Percentiles rank a stretch among this genome's conserved stretches.
These are phyloP conservation scores for Sarocladium strictum DNA, from an alignment of 2,329 filamentous ascomycete genomes.

Conservation along the genomic window DNA sequence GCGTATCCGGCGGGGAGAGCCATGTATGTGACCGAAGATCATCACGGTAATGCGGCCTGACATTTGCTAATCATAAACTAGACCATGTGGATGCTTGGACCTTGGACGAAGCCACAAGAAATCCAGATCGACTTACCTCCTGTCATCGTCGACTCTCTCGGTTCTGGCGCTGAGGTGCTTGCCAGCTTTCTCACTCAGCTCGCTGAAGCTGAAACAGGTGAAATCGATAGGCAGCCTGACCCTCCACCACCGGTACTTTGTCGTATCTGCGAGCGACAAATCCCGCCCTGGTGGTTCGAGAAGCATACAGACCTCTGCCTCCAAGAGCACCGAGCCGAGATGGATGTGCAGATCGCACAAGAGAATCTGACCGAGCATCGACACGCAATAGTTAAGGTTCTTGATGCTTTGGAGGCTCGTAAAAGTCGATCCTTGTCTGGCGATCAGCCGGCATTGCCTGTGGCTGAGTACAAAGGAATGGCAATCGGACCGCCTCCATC, in stretches of 20 bases:
- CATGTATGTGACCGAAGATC: conserved; percentile 57
- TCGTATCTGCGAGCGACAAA: conserved; percentile 94
- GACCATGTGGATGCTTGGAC: conserved; percentile 99
- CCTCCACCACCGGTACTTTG: conserved; percentile 87
- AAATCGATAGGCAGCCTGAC: conserved; percentile 56
- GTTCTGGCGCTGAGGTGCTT: conserved; percentile 89
- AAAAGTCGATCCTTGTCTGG: conserved; percentile 58
- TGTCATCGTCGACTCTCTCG: conserved; percentile 85
- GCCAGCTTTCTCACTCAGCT: conserved; percentile 88
- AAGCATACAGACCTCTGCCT: conserved; percentile 96
- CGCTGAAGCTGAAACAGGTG: conserved; percentile 74
- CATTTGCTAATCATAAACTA: conserved; percentile 30
- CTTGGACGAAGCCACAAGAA: conserved; percentile 80
- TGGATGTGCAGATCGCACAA: conserved; percentile 95
- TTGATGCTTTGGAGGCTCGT: conserved; percentile 83
- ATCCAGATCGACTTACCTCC: conserved; percentile 92
- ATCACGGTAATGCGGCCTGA: not conserved
- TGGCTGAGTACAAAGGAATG: conserved; percentile 81
- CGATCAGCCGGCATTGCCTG: conserved; percentile 41
- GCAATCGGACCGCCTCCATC: conserved; percentile 73
- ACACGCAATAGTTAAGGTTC: conserved; percentile 87
- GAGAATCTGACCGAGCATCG: conserved; percentile 89
- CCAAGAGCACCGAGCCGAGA: conserved; percentile 92
- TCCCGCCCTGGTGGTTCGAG: conserved; percentile 99
- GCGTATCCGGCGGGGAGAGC: conserved; percentile 76